phyloP scores from a whole-genome alignment of 2,329 filamentous ascomycete genomes.

The Fusarium equiseti region DNA sequence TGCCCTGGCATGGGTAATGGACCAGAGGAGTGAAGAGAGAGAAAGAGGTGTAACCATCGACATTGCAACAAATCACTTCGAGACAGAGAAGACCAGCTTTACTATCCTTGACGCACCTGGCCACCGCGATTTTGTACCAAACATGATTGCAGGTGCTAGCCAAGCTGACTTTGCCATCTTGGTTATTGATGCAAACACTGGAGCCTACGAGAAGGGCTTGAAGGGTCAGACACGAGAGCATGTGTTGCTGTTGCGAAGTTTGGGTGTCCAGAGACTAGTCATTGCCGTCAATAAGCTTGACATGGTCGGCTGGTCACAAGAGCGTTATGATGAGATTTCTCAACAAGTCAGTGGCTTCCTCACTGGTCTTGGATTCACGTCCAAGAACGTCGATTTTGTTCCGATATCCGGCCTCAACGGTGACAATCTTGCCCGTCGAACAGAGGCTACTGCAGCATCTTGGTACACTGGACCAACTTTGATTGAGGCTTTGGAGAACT shows the following conservation, averaged over 20 bases:
- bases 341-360: slow-evolving; percentile 88
- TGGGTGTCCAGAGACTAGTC: slow-evolving; percentile 88
- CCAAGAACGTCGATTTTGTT: slow-evolving; percentile 85
- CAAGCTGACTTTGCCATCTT: slow-evolving; percentile 96
- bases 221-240: slow-evolving; percentile 96
- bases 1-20: slow-evolving; percentile 95
- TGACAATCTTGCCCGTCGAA: slow-evolving; percentile 80
- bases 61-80: slow-evolving; percentile 94
- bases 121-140: slow-evolving; percentile 95
- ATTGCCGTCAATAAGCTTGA: slow-evolving; percentile 98
- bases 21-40: slow-evolving; percentile 90
- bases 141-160: slow-evolving; percentile 97
- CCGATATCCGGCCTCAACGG: slow-evolving; percentile 91
- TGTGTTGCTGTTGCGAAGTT: slow-evolving; percentile 86
- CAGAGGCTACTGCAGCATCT: slow-evolving; percentile 66
- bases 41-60: slow-evolving; percentile 94
- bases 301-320: slow-evolving; percentile 83
- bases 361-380: slow-evolving; percentile 81
- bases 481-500: slow-evolving; percentile 86
- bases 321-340: slow-evolving; percentile 85
- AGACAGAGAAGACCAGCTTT: slow-evolving; percentile 87
- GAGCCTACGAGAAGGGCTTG: slow-evolving; percentile 92
- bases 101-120: slow-evolving; percentile 96
- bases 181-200: slow-evolving; percentile 90
- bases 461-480: slow-evolving; percentile 89